Base-by-base conservation (phyloP, 2,329 filamentous ascomycete species). In the Tolypocladium ovalisporum region DNA sequence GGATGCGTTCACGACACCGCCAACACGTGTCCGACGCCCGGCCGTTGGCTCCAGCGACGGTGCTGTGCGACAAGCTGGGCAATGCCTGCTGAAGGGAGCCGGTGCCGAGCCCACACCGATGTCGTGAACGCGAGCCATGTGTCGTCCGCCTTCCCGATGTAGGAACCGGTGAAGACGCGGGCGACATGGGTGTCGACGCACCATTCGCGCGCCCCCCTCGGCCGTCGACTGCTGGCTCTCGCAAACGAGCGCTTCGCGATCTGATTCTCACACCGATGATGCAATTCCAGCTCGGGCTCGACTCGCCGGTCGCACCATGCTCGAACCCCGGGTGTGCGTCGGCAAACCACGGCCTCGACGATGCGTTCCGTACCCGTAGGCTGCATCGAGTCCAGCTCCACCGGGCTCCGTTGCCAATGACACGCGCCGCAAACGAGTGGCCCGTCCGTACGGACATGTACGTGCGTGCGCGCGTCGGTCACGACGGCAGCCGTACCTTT, bases 91-190 rank as follows among this genome's bases (percentile, higher is more conserved):
- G 44, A 49, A 49, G 44, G 24, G 44, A 27, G 44, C 44, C 9
- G 27, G 24, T 29, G 27, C 22, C 17, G 6, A 32, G 44, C 27
- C 42, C 44, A 49, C 44, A 49, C 44, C 44, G 47, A n/a, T 34
- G 34, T 56, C 56, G 53, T 54, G 52, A 47, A 35, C 40, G 17
- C 54, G 47, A 57, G 27, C 52, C 22, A 19, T 49, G 47, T 40
- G 47, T 29, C 47, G 27, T 32, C 32, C 59, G 65, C 66, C 64
- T 66, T 66, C 66, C 66, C 60, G 64, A 67, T 68, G 55, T 58
- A 69, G 67, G 64, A 68, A 70, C 68, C 67, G 67, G 68, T 67
- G 62, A 69, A 65, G 55, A 63, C 57, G 59, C 32, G 59, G n/a
- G 60, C 56, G 57, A 60, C 59, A 62, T 60, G 63, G 62, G 51